These are phyloP conservation scores for Metarhizium robertsii DNA, from an alignment of 2,329 filamentous ascomycete species.

Conservation along the genomic window DNA sequence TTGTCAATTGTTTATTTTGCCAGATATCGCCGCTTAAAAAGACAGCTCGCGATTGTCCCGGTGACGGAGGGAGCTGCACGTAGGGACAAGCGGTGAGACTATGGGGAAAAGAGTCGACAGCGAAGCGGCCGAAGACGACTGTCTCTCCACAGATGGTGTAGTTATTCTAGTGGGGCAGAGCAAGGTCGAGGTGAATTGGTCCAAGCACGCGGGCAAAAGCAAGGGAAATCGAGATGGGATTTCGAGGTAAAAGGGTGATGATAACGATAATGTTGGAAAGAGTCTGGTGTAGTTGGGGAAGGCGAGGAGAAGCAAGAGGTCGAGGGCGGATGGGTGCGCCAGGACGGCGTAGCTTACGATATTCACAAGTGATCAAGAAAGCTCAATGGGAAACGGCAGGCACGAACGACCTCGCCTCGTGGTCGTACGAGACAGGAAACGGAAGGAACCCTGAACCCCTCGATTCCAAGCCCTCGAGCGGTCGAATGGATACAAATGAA, in stretches of 20 bases:
- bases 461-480: not conserved
- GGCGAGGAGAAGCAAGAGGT: not conserved
- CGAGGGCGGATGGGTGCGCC: not conserved
- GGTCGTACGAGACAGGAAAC: not conserved
- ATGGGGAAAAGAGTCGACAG: not conserved
- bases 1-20: slow-evolving; percentile 5
- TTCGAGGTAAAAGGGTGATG: not conserved
- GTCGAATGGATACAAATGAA: not conserved
- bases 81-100: slow-evolving; percentile 4
- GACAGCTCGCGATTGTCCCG: slow-evolving; percentile 3
- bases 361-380: not conserved
- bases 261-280: not conserved
- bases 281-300: not conserved
- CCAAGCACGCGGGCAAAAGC: not conserved
- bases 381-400: not conserved
- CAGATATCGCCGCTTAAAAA: not conserved
- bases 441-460: not conserved
- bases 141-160: not conserved
- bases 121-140: not conserved
- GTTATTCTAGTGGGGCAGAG: not conserved
- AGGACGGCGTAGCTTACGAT: not conserved
- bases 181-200: not conserved
- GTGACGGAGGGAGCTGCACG: slow-evolving; percentile 1
- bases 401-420: not conserved
- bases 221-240: not conserved